A percentile compares a stretch with the other conserved stretches of the same genome.
phyloP scores from a whole-genome alignment of 2,329 filamentous ascomycete species.

The Sporothrix pallida region DNA sequence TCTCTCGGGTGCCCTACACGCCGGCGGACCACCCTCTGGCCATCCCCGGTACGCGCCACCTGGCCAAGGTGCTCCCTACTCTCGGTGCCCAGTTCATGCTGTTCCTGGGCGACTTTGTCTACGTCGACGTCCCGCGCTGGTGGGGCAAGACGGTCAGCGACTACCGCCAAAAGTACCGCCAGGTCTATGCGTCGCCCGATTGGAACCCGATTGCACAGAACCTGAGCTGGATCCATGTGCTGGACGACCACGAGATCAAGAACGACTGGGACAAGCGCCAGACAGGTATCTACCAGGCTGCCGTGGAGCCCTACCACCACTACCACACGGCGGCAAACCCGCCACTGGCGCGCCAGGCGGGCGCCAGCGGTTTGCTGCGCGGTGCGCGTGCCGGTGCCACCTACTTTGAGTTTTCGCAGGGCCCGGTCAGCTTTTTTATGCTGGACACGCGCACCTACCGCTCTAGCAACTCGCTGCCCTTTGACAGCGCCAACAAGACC shows the following conservation, averaged over 20 bases:
- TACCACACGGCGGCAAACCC: constrained; percentile 90
- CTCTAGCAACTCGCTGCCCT: constrained; percentile 66
- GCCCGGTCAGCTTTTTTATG: constrained; percentile 92
- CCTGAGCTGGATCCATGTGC: constrained; percentile 95
- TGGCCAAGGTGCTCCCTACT: constrained; percentile 73
- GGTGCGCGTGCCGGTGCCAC: constrained; percentile 60
- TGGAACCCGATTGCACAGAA: constrained; percentile 78
- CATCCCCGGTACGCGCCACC: constrained; percentile 77
- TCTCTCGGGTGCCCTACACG: constrained; percentile 87
- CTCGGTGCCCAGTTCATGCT: constrained; percentile 79
- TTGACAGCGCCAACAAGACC: constrained; percentile 71
- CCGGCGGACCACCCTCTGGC: constrained; percentile 81
- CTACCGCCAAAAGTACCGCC: constrained; percentile 90
- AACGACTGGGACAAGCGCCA: constrained; percentile 91
- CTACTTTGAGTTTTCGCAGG: constrained; percentile 88
- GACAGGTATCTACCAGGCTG: constrained; percentile 78
- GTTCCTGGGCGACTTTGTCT: constrained; percentile 88
- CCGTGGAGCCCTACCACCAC: constrained; percentile 81
- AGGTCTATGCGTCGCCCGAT: constrained; percentile 93
- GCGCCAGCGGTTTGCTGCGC: constrained; percentile 39
- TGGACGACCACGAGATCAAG: constrained; percentile 94
- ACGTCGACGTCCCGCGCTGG: constrained; percentile 83
- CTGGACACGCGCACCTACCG: constrained; percentile 90
- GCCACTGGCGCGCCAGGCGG: constrained; percentile 63
- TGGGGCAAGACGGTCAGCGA: constrained; percentile 74